Percentiles rank a stretch among this genome's conserved stretches.
These are phyloP conservation scores for Ophiocordyceps sinensis DNA, from an alignment of 2,329 filamentous ascomycete genomes.

Conservation along the genomic window DNA sequence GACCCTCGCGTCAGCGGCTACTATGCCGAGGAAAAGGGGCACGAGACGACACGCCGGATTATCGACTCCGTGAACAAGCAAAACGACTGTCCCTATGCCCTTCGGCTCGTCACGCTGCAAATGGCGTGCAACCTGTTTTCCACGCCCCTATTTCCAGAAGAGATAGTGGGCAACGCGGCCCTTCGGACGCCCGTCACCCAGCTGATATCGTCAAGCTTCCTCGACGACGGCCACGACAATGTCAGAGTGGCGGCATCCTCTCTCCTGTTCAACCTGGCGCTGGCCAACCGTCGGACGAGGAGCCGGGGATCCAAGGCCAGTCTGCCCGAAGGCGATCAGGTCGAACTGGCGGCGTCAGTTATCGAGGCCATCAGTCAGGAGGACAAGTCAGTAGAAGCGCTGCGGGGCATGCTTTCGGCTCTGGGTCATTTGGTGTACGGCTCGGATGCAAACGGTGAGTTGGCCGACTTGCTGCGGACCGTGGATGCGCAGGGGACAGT, in stretches of 20 bases:
- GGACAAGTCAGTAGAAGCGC: conserved; percentile 49
- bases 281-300: conserved; percentile 53
- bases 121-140: conserved; percentile 76
- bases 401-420: conserved; percentile 63
- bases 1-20: conserved; percentile 70
- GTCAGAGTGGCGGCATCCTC: conserved; percentile 71
- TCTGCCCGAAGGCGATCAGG: conserved; percentile 55
- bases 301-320: conserved; percentile 39
- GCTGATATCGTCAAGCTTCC: conserved; percentile 61
- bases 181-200: conserved; percentile 47
- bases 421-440: conserved; percentile 65
- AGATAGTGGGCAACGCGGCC: conserved; percentile 36
- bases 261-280: conserved; percentile 68
- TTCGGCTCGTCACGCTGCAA: conserved; percentile 73
- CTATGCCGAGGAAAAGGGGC: conserved; percentile 61
- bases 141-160: conserved; percentile 52
- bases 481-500: conserved; percentile 62
- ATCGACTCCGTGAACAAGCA: conserved; percentile 43
- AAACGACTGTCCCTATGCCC: conserved; percentile 55
- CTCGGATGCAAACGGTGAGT: conserved; percentile 52
- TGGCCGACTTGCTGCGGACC: conserved; percentile 65
- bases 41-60: conserved; percentile 48
- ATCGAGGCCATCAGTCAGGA: conserved; percentile 56
- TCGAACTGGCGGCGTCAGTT: conserved; percentile 69
- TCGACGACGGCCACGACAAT: conserved; percentile 60